phyloP scores from a whole-genome alignment of 345 rosid species.

The Excoecaria agallocha region DNA sequence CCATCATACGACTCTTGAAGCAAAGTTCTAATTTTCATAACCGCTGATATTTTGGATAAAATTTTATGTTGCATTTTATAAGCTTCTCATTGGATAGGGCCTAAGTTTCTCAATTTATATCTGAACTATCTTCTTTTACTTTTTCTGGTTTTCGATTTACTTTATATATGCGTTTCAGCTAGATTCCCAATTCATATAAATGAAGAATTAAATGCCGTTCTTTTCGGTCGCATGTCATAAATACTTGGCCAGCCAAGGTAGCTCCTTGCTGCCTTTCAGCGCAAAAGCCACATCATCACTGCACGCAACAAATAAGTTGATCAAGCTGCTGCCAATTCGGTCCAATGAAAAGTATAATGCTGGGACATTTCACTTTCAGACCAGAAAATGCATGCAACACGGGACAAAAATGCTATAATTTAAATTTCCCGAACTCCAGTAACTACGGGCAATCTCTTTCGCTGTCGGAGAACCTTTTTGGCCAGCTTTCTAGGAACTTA shows the following conservation, averaged over 20 bases:
- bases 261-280: slow-evolving; percentile 68
- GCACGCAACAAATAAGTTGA: slow-evolving; percentile 25
- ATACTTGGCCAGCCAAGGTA: slow-evolving; percentile 83
- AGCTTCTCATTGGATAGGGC: too few species aligned
- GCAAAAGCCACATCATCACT: slow-evolving; percentile 95
- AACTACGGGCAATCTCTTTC: neutral
- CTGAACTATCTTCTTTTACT: too few species aligned
- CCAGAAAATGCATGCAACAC: neutral
- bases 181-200: neutral
- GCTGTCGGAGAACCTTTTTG: too few species aligned
- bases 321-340: neutral
- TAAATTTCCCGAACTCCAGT: neutral
- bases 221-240: slow-evolving; percentile 37
- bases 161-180: too few species aligned
- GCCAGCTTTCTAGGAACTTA: slow-evolving; percentile 21
- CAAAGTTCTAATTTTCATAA: too few species aligned
- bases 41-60: too few species aligned
- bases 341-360: neutral
- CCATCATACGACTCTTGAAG: too few species aligned
- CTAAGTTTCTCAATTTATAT: too few species aligned
- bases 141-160: too few species aligned
- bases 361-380: neutral
- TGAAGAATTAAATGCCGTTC: neutral
- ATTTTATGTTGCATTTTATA: too few species aligned
- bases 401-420: neutral